A percentile compares a stretch with the other conserved stretches of the same genome.
Conservation (phyloP, 306 rosid genomes). For the Rubus parviflorus region DNA sequence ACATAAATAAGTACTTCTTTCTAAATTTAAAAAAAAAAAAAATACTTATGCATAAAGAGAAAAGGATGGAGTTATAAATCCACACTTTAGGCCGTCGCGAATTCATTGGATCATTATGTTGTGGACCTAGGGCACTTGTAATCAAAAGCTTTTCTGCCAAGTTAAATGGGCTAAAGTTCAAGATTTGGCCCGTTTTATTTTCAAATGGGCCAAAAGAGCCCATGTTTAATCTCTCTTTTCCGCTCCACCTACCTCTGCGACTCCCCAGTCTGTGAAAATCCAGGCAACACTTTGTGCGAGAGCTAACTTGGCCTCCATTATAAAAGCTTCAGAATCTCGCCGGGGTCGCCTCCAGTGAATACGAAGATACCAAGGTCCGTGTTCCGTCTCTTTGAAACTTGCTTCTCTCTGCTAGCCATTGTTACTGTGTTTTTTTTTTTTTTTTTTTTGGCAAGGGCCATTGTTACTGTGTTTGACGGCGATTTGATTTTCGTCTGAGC, state of each 20-base stretch:
- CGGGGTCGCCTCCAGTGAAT: background rate
- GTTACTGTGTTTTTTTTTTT: background rate
- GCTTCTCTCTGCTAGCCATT: background rate
- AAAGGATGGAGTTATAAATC: background rate
- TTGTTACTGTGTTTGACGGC: background rate
- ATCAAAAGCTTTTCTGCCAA: background rate
- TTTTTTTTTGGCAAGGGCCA: too few relatives aligned
- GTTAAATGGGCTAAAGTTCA: background rate
- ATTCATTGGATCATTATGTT: too few relatives aligned
- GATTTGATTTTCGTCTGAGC: background rate
- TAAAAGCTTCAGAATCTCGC: background rate
- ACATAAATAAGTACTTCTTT: too few relatives aligned
- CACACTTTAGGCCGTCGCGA: too few relatives aligned
- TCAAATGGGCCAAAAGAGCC: background rate
- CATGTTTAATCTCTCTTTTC: background rate
- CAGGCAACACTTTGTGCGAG: background rate
- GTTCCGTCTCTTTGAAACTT: background rate
- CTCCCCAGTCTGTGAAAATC: background rate
- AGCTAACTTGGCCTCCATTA: background rate
- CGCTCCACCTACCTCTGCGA: background rate
- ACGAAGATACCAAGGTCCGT: background rate
- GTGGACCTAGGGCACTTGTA: background rate
- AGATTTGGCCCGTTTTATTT: background rate
- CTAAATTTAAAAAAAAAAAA: too few relatives aligned
- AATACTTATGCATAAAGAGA: too few relatives aligned